Evolutionary conservation across 2,329 filamentous ascomycete species (phyloP).

Genomic region (Diaporthe citriasiana): DNA sequence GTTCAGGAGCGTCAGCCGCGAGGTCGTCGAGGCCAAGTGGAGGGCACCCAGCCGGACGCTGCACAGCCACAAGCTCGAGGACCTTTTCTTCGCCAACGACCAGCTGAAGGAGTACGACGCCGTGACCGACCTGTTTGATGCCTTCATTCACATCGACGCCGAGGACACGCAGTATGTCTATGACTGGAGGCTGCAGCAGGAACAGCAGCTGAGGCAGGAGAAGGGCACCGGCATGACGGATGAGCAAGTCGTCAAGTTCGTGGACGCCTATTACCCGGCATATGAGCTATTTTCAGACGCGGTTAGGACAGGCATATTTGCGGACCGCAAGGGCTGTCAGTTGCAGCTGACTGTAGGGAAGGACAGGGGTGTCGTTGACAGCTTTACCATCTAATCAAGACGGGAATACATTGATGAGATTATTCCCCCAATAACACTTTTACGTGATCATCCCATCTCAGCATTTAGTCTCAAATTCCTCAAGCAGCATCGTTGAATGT

Average conservation of each 20-base stretch:
- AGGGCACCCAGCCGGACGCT: slow-evolving; percentile 66
- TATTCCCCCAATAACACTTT: background rate
- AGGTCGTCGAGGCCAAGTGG: slow-evolving; percentile 66
- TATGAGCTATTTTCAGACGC: slow-evolving; percentile 78
- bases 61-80: slow-evolving; percentile 61
- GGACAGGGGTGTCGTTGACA: slow-evolving; percentile 71
- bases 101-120: slow-evolving; percentile 62
- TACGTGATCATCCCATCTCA: background rate
- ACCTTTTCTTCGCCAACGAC: slow-evolving; percentile 66
- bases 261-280: slow-evolving; percentile 77
- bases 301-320: slow-evolving; percentile 70
- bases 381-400: slow-evolving; percentile 43
- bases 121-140: slow-evolving; percentile 65
- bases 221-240: slow-evolving; percentile 86
- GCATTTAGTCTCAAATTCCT: background rate
- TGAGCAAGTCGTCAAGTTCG: slow-evolving; percentile 83
- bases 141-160: slow-evolving; percentile 75
- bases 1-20: slow-evolving; percentile 74
- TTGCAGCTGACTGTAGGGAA: slow-evolving; percentile 73
- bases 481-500: background rate
- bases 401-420: background rate
- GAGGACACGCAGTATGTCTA: slow-evolving; percentile 83
- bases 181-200: slow-evolving; percentile 86
- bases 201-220: slow-evolving; percentile 74
- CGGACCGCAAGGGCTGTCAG: slow-evolving; percentile 65